Conservation (phyloP, 2,329 filamentous ascomycete species). For the Alternaria burnsii region DNA sequence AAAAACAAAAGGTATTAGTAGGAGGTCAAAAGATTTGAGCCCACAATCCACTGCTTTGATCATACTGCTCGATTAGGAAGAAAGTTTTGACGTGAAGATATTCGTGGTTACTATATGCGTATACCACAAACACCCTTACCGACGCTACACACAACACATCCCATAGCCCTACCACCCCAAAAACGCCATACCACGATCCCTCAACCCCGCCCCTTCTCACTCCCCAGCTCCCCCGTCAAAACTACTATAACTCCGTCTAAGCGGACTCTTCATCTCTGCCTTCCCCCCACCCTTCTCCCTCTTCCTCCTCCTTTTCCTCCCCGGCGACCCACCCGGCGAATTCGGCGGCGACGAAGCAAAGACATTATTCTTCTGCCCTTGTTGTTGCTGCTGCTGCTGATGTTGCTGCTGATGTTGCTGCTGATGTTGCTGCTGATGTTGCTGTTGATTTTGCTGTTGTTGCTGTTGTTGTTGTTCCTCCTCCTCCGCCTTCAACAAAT, state of each 20-base stretch:
- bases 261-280: constrained; percentile 40
- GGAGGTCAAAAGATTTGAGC: not conserved
- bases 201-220: not conserved
- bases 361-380: constrained; percentile 4
- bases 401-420: too few species aligned
- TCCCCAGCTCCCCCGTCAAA: constrained; percentile 20
- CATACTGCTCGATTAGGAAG: not conserved
- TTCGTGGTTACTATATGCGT: too few species aligned
- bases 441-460: too few species aligned
- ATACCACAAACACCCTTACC: accelerated
- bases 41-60: not conserved
- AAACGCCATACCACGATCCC: not conserved
- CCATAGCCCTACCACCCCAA: too few species aligned
- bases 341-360: not conserved
- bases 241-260: constrained; percentile 45
- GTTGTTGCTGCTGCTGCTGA: not conserved
- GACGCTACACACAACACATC: too few species aligned
- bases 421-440: too few species aligned
- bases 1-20: not conserved
- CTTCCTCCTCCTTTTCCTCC: not conserved
- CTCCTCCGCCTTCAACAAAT: constrained; percentile 42
- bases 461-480: constrained; percentile 15
- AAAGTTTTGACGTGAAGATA: not conserved
- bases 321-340: not conserved
- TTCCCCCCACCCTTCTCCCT: not conserved